phyloP scores from a whole-genome alignment of 2,329 filamentous ascomycete species.

The Chrysoporthe deuterocubensis region DNA sequence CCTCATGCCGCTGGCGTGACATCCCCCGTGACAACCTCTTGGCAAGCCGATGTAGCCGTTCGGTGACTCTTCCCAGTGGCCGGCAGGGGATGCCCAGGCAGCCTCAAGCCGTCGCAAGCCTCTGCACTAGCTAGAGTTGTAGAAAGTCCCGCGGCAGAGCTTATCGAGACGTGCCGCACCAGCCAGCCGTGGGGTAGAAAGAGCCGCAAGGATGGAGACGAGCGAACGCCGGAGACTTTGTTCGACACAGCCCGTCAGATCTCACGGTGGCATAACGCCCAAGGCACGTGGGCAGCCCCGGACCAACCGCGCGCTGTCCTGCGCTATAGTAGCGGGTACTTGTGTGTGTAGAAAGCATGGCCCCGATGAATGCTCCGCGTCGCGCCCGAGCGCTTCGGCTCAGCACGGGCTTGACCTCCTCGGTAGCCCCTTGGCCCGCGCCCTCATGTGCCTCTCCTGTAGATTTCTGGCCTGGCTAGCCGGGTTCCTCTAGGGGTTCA shows the following conservation, averaged over 20 bases:
- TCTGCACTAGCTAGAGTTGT: background rate
- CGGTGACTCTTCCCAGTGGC: background rate
- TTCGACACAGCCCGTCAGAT: constrained; percentile 1
- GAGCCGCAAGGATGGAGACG: background rate
- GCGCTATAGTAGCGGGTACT: background rate
- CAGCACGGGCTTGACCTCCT: background rate
- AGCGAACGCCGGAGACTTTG: background rate
- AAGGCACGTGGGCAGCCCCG: background rate
- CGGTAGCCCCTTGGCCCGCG: no score
- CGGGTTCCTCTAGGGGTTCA: no score
- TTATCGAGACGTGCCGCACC: background rate
- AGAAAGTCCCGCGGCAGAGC: background rate
- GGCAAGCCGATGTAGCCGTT: background rate
- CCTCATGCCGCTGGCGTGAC: background rate
- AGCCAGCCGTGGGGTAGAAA: background rate
- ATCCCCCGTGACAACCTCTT: background rate
- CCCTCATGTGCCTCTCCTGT: no score
- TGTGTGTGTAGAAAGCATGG: background rate
- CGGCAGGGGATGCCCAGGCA: background rate
- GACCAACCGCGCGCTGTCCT: background rate
- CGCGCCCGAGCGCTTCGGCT: background rate
- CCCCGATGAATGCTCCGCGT: background rate
- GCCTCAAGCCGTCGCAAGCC: background rate
- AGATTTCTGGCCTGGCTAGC: no score
- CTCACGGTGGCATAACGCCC: background rate